A percentile compares a stretch with the other conserved stretches of the same genome.
Conservation (phyloP, 805 yeast genomes). For the Candida ortonii region DNA sequence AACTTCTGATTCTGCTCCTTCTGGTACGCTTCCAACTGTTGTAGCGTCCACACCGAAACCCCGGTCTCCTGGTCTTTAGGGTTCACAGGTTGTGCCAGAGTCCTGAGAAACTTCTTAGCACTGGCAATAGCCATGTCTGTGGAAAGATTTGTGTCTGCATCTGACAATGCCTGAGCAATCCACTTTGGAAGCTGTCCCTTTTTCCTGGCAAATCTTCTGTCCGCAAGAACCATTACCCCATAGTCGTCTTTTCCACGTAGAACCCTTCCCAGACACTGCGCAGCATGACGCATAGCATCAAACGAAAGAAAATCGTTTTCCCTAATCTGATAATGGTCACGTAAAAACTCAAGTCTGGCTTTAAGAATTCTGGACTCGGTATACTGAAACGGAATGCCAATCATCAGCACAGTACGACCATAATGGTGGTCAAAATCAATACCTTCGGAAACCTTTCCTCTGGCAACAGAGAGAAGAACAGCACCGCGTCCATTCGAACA, state of each 20-base stretch:
- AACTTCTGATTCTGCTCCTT: constrained; percentile 39
- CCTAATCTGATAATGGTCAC: constrained; percentile 89
- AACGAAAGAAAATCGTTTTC: constrained; percentile 94
- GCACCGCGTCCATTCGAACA: constrained; percentile 98
- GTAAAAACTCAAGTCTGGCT: constrained; percentile 87
- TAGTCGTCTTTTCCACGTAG: constrained; percentile 97
- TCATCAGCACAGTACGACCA: constrained; percentile 96
- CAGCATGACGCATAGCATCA: constrained; percentile 99
- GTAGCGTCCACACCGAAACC: constrained; percentile 85
- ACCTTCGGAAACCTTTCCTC: constrained; percentile 98
- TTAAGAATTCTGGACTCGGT: constrained; percentile 95
- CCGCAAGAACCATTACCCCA: constrained; percentile 98
- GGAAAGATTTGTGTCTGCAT: constrained; percentile 87
- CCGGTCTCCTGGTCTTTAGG: constrained; percentile 85
- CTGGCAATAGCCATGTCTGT: constrained; percentile 97
- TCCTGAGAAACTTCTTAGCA: constrained; percentile 87
- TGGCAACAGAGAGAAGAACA: constrained; percentile 90
- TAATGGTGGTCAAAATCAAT: constrained; percentile 98
- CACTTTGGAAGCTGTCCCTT: constrained; percentile 90
- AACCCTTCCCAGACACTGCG: constrained; percentile 97
- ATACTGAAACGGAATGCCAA: constrained; percentile 98
- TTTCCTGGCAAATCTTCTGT: constrained; percentile 84
- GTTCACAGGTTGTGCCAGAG: constrained; percentile 91
- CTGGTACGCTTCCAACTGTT: constrained; percentile 62
- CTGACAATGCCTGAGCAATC: constrained; percentile 91